Evolutionary conservation across 2,329 filamentous ascomycete species (phyloP).

Genomic region (Niveomyces coronatus): DNA sequence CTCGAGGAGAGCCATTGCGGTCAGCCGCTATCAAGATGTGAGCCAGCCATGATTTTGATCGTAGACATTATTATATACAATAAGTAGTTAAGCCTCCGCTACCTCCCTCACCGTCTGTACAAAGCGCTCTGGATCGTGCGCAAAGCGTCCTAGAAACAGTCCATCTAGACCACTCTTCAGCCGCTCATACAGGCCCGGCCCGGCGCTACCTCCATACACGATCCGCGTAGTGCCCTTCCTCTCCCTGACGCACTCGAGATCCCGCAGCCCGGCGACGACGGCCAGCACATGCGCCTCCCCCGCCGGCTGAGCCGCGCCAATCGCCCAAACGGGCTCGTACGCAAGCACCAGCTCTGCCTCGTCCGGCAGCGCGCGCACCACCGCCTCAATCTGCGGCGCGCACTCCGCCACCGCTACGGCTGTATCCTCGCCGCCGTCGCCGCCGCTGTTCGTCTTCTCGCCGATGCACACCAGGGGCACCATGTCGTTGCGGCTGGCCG

Average conservation of each 20-base stretch:
- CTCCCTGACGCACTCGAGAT: constrained; percentile 36
- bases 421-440: no score
- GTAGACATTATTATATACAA: neutral
- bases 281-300: constrained; percentile 60
- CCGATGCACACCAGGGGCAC: constrained; percentile 73
- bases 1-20: neutral
- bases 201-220: constrained; percentile 75
- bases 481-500: constrained; percentile 58
- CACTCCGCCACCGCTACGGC: constrained; percentile 56
- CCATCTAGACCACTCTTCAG: constrained; percentile 65
- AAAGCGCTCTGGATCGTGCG: constrained; percentile 64
- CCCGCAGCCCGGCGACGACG: constrained; percentile 55
- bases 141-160: constrained; percentile 72
- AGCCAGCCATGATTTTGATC: no score
- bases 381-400: constrained; percentile 50
- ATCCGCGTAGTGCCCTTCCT: constrained; percentile 54
- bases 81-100: constrained; percentile 35
- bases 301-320: constrained; percentile 64
- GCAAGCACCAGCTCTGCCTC: constrained; percentile 64
- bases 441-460: constrained; percentile 46
- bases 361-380: constrained; percentile 49
- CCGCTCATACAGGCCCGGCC: constrained; percentile 62
- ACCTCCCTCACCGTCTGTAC: constrained; percentile 64
- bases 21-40: neutral
- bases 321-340: constrained; percentile 86